Base-by-base conservation (phyloP, 2,329 filamentous ascomycete species). In the Colletotrichum higginsianum region DNA sequence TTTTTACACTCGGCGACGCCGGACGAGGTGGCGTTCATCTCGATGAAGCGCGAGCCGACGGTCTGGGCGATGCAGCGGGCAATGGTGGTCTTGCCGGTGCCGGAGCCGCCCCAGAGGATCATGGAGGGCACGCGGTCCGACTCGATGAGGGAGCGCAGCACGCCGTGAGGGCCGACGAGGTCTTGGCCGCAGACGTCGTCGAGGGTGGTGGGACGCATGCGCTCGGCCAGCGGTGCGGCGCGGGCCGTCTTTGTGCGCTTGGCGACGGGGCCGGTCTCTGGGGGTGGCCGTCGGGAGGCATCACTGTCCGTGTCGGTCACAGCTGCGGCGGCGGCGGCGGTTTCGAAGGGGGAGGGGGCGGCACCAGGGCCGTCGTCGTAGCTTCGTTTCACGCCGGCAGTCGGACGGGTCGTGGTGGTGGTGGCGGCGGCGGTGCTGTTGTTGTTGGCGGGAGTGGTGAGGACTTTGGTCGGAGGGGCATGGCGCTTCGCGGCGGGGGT, bases 1-100 rank as follows among this genome's bases (percentile, higher is more conserved):
- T 95, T 96, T 83, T 98, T 98, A 87, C 93, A 95, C 80, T 98
- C 96, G 30, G 89, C 91, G 21, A 98, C 93, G 2, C 95, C 96
- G 8, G 92, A 92, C 75, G 91, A 95, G 2, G 96, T 98, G 73
- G 94, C 96, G 82, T 98, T 98, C 83, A 98, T 95, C 85, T 99
- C 96, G 74, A 98, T 91, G 80, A 98, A 98, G 15, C 96, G 90
- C 66, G 92, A 92, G 11, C 93, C 94, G 1, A 94, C 94, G 79
- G 91, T 92, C 18, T 91, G 90, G 4, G 96, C 94, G 71, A 99
- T 94, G 60, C 97, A 94, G 5, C 96, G 87, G 23, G 96, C 96
- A 76, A 99, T 98, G 0, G 96, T 96, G 3, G 94, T 96, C 85
- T 96, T 96, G 74, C 94, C 94, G 0, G 93, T 95, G 26, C 94